phyloP scores from a whole-genome alignment of 345 rosid genomes.

The Camelina hispida region DNA sequence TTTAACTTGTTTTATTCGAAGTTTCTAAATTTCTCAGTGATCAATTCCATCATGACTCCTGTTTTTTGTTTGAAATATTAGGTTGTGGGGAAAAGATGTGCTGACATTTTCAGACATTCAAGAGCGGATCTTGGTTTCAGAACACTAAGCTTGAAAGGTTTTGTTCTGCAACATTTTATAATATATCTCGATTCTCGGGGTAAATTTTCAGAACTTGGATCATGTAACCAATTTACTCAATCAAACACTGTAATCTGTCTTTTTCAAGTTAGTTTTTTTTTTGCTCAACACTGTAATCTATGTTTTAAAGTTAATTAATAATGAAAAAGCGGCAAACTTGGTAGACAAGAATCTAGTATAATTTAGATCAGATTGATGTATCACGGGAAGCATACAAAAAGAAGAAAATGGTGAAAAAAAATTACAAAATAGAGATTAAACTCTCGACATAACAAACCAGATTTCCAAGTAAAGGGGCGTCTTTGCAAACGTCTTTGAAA shows the following conservation, averaged over 20 bases:
- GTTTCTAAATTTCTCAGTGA: constrained; percentile 4
- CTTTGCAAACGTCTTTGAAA: neutral
- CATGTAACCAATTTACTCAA: constrained; percentile 8
- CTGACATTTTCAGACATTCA: constrained; percentile 66
- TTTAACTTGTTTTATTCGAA: neutral
- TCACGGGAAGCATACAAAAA: neutral
- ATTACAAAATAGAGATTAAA: neutral
- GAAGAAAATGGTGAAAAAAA: neutral
- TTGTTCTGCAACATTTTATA: constrained; percentile 4
- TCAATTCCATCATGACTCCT: constrained; percentile 14
- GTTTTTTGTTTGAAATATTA: constrained; percentile 25
- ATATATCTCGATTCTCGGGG: neutral
- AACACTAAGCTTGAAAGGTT: constrained; percentile 42
- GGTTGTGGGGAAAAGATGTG: constrained; percentile 88
- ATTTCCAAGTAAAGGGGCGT: no score
- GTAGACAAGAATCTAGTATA: neutral
- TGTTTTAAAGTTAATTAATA: neutral
- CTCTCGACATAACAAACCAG: neutral
- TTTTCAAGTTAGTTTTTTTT: neutral
- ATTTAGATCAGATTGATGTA: neutral
- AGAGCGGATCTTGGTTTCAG: constrained; percentile 52
- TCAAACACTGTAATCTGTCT: neutral
- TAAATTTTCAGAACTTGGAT: neutral
- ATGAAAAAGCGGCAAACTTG: neutral
- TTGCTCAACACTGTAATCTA: neutral